These are phyloP conservation scores for Diaporthe ampelina DNA, from an alignment of 2,329 filamentous ascomycete genomes.

Conservation along the genomic window DNA sequence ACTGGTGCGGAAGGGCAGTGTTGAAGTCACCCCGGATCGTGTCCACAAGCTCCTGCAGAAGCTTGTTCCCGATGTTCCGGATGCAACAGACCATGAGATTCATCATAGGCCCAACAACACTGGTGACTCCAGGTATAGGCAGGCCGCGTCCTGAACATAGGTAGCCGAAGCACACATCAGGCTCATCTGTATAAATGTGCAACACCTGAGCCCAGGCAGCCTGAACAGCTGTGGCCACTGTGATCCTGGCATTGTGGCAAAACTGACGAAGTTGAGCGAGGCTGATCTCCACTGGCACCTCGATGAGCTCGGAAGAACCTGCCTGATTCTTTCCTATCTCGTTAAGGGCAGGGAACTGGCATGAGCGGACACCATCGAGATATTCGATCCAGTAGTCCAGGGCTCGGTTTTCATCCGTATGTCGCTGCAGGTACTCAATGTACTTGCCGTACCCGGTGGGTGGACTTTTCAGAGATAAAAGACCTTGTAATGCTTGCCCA, in stretches of 20 bases:
- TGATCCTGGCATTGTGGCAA: not conserved
- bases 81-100: not conserved
- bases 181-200: not conserved
- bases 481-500: not conserved
- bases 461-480: not conserved
- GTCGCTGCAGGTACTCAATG: not conserved
- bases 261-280: not conserved
- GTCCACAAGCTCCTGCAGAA: slow-evolving; percentile 47
- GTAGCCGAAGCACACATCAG: slow-evolving; percentile 14
- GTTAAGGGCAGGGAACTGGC: not conserved
- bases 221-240: slow-evolving; percentile 54
- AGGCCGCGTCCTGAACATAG: slow-evolving; percentile 13
- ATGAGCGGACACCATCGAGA: not conserved
- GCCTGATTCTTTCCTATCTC: not conserved
- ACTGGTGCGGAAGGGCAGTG: not conserved
- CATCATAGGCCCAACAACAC: slow-evolving; percentile 56
- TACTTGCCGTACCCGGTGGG: not conserved
- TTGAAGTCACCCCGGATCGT: not conserved
- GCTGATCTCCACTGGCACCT: not conserved
- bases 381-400: slow-evolving; percentile 2
- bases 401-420: not conserved
- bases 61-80: slow-evolving; percentile 63
- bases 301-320: not conserved
- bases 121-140: slow-evolving; percentile 21
- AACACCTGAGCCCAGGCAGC: slow-evolving; percentile 12